Percentiles rank a stretch among this genome's conserved stretches.
phyloP scores from a whole-genome alignment of 1,284 basidiomycete species.

The Ceratobasidium sp. region DNA sequence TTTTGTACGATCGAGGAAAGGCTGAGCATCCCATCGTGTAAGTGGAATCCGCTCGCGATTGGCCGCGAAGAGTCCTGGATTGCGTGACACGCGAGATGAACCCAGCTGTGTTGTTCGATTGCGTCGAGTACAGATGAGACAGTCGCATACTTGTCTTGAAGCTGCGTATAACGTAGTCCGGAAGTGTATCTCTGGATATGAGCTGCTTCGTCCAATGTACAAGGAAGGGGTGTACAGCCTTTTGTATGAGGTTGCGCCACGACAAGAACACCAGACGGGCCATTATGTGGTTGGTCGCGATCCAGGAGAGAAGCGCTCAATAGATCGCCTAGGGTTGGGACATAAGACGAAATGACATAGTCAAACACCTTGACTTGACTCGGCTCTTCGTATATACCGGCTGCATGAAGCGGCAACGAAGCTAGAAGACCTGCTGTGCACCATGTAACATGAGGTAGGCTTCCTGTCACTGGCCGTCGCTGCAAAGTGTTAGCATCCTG shows the following conservation, averaged over 20 bases:
- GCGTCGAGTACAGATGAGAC: not conserved
- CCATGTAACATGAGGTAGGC: conserved; percentile 44
- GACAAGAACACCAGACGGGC: not conserved
- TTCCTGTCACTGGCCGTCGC: not conserved
- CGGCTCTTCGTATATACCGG: conserved; percentile 44
- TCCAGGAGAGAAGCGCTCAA: conserved; percentile 41
- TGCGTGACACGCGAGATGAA: conserved; percentile 14
- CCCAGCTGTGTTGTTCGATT: conserved; percentile 1
- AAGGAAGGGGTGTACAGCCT: not conserved
- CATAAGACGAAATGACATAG: conserved; percentile 50
- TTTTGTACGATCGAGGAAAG: not conserved
- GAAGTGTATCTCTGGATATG: not conserved
- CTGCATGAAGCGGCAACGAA: conserved; percentile 51
- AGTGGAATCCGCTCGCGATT: not conserved
- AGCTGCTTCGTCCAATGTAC: not conserved
- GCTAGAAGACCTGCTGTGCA: conserved; percentile 45
- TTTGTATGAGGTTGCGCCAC: not conserved
- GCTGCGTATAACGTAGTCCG: not conserved
- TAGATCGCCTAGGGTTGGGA: conserved; percentile 40
- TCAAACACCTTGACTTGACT: conserved; percentile 40
- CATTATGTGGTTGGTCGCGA: not conserved
- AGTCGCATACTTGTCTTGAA: not conserved
- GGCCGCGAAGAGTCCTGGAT: not conserved
- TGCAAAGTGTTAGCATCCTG: not conserved
- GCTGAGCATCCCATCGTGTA: not conserved